Evolutionary conservation across 2,329 filamentous ascomycete genomes (phyloP).

Genomic region (Fonsecaea pedrosoi): DNA sequence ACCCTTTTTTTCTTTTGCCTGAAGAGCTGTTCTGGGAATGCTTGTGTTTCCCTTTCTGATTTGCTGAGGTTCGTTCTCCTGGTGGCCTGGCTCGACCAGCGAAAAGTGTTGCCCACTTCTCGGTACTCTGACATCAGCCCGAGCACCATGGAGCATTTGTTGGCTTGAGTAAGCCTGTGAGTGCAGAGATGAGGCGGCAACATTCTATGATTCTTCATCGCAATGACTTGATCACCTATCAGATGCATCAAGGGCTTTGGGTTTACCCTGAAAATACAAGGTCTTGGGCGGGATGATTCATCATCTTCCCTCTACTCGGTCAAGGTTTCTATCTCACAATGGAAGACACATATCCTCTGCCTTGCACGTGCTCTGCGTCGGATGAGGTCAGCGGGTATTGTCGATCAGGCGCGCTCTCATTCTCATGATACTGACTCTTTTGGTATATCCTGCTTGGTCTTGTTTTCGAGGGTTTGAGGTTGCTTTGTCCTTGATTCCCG

Average conservation of each 20-base stretch:
- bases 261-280: neutral
- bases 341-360: neutral
- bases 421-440: neutral
- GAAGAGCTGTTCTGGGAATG: no score
- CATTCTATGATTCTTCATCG: neutral
- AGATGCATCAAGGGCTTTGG: neutral
- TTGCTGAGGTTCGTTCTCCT: no score
- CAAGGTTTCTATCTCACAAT: neutral
- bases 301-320: neutral
- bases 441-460: neutral
- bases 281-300: neutral
- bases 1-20: no score
- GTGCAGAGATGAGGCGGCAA: neutral
- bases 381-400: neutral
- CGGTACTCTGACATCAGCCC: neutral
- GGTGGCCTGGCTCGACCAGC: neutral
- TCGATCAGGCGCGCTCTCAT: slow-evolving; percentile 3
- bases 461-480: neutral
- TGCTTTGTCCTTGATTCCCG: neutral
- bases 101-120: neutral
- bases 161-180: neutral
- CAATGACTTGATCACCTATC: neutral
- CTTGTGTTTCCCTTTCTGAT: no score
- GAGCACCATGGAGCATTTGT: neutral
- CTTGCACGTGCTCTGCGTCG: neutral